A percentile compares a stretch with the other conserved stretches of the same genome.
Conservation (phyloP, 2,329 filamentous ascomycete species). For the Plectosphaerella plurivora region DNA sequence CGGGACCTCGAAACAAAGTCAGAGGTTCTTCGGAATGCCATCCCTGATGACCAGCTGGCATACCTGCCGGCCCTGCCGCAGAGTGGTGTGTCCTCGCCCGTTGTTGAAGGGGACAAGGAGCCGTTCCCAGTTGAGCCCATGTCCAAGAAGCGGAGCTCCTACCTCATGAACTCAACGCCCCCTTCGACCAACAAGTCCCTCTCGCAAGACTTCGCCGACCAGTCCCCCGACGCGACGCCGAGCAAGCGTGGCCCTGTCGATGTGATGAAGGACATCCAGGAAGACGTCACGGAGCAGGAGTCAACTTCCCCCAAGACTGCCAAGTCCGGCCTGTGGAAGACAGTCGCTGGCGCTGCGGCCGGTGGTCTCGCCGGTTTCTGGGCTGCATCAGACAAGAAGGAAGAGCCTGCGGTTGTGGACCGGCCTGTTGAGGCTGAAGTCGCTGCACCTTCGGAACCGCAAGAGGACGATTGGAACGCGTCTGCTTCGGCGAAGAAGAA, state of each 20-base stretch:
- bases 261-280: slow-evolving; percentile 15
- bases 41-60: not conserved
- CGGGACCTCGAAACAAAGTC: slow-evolving; percentile 6
- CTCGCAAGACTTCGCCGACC: slow-evolving; percentile 11
- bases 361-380: not conserved
- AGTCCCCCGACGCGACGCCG: slow-evolving; percentile 18
- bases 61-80: slow-evolving; percentile 10
- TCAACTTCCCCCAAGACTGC: not conserved
- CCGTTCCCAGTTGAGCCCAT: slow-evolving; percentile 33
- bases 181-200: slow-evolving; percentile 22
- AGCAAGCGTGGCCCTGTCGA: slow-evolving; percentile 12
- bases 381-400: slow-evolving; percentile 1
- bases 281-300: slow-evolving; percentile 15
- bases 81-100: slow-evolving; percentile 9
- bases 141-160: slow-evolving; percentile 37
- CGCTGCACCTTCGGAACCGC: not conserved
- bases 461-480: not conserved
- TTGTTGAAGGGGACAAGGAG: slow-evolving; percentile 21
- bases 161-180: slow-evolving; percentile 34
- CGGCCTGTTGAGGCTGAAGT: slow-evolving; percentile 2
- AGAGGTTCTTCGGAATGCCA: not conserved
- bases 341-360: not conserved
- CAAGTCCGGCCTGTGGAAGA: slow-evolving; percentile 1
- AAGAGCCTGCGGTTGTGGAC: not conserved
- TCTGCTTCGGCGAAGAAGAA: slow-evolving; percentile 2